Conservation (phyloP, 2,329 filamentous ascomycete species). For the Aotearoamyces nothofagi region DNA sequence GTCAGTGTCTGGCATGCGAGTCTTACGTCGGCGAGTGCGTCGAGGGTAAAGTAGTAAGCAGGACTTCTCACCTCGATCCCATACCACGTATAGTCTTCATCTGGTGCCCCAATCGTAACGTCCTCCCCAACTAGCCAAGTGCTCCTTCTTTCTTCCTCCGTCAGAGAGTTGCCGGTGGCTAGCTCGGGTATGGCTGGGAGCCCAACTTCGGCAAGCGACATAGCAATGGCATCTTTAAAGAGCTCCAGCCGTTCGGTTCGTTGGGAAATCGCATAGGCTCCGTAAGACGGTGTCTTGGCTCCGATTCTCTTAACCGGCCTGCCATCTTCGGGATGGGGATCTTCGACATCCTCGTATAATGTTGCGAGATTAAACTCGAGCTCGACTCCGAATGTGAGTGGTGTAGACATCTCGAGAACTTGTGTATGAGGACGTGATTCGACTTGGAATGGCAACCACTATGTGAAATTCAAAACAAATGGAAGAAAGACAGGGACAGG, state of each 20-base stretch:
- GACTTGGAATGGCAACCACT: too few relatives aligned
- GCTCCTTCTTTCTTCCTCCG: not conserved
- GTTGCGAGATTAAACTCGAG: slow-evolving; percentile 10
- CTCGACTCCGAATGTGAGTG: slow-evolving; percentile 13
- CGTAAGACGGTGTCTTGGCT: too few relatives aligned
- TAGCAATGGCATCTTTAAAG: not conserved
- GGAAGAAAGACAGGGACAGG: too few relatives aligned
- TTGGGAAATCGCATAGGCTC: not conserved
- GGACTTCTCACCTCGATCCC: slow-evolving; percentile 10
- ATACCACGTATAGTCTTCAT: slow-evolving; percentile 5
- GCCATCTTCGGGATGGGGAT: slow-evolving; percentile 4
- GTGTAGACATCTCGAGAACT: too few relatives aligned
- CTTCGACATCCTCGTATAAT: not conserved
- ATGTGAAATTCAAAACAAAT: too few relatives aligned
- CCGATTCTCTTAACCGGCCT: slow-evolving; percentile 1
- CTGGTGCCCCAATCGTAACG: not conserved
- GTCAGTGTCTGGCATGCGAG: slow-evolving; percentile 4
- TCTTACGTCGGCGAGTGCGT: slow-evolving; percentile 5
- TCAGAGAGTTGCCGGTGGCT: too few relatives aligned
- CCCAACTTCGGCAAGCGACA: not conserved
- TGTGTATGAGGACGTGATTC: too few relatives aligned
- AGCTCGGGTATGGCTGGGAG: not conserved
- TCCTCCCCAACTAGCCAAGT: not conserved
- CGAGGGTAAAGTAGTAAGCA: slow-evolving; percentile 4
- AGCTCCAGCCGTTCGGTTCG: too few relatives aligned